Evolutionary conservation across 1,284 basidiomycete genomes (phyloP), one percentile per base, ranked within the genome.

Genomic region (Fomitopsis palustris): DNA sequence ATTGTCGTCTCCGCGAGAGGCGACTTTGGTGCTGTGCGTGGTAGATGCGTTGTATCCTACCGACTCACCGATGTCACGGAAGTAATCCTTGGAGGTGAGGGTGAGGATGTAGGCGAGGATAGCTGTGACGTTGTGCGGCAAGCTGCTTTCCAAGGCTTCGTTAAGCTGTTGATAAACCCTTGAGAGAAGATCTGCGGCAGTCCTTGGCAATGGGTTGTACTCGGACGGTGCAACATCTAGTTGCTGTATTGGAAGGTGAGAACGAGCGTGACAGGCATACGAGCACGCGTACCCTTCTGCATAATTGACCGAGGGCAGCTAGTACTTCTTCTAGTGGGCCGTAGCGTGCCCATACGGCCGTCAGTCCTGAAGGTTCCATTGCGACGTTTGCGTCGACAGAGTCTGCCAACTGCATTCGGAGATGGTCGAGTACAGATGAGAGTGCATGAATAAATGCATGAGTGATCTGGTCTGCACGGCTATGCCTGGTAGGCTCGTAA

Each of bases 391-490:
- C 49, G 17, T 33, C 8, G 9, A n/a, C 14, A 10, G 49, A 9
- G 7, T 31, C 31, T 9, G 49, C 49, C 16, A 57, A 8, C 17
- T 25, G 25, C n/a, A 23, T 23, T 0, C 49, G 29, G 12, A 55
- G 45, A 39, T 25, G 14, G 19, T 55, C 55, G 7, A 89, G 70
- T 9, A 82, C 75, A 0, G 81, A 81, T 1, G 85, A 82, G 4
- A 91, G 72, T 0, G 83, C 77, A 67, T 92, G 86, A 0, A 80
- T 77, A 64, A 90, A 87, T 6, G 88, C 84, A 66, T 89, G 82
- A 9, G 83, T 70, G 9, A 82, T 83, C 6, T 86, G 78, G 6
- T 78, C 80, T 55, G 78, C 75, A 39, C 69, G 75, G 14, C 74
- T n/a, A 17, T 45, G 43, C 10, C 55, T 60, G 25, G 29, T 14